phyloP scores from a whole-genome alignment of 257 asterid genomes.

The Nicotiana noctiflora region DNA sequence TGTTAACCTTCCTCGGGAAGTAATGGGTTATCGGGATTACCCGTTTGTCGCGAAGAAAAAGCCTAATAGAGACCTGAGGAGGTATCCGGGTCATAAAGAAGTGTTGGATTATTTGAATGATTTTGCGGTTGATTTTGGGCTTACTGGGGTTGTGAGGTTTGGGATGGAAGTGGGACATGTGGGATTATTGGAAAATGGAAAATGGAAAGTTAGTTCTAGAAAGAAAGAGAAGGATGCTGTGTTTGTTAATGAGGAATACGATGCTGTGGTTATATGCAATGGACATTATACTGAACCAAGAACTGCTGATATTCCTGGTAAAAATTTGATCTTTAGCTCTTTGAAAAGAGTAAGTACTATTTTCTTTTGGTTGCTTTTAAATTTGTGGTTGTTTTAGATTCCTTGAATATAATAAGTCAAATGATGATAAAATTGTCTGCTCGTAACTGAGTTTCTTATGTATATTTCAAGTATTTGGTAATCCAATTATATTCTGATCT shows the following conservation, averaged over 20 bases:
- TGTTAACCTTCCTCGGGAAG: slow-evolving; percentile 79
- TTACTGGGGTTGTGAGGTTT: slow-evolving; percentile 56
- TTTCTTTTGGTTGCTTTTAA: neutral
- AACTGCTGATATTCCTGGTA: slow-evolving; percentile 75
- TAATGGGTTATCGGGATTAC: slow-evolving; percentile 74
- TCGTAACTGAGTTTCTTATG: neutral
- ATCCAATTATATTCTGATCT: neutral
- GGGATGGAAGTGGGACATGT: slow-evolving; percentile 66
- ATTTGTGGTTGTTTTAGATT: neutral
- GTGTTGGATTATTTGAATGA: slow-evolving; percentile 70
- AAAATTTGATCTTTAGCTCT: neutral
- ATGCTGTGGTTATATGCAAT: slow-evolving; percentile 87
- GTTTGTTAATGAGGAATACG: slow-evolving; percentile 44
- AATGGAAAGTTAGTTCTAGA: slow-evolving; percentile 58
- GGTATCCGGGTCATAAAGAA: slow-evolving; percentile 81
- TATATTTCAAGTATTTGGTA: neutral
- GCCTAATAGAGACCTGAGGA: slow-evolving; percentile 55
- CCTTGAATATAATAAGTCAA: neutral
- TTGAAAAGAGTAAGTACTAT: neutral
- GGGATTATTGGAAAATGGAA: slow-evolving; percentile 40
- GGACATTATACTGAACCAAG: slow-evolving; percentile 91
- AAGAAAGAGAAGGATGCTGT: slow-evolving; percentile 20
- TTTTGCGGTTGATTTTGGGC: slow-evolving; percentile 51
- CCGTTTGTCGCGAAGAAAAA: slow-evolving; percentile 49
- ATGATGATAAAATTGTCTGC: neutral